Evolutionary conservation across 371 early-diverging fungal genomes (phyloP), one percentile per base, ranked within the genome.

Genomic region (Mucor piriformis): DNA sequence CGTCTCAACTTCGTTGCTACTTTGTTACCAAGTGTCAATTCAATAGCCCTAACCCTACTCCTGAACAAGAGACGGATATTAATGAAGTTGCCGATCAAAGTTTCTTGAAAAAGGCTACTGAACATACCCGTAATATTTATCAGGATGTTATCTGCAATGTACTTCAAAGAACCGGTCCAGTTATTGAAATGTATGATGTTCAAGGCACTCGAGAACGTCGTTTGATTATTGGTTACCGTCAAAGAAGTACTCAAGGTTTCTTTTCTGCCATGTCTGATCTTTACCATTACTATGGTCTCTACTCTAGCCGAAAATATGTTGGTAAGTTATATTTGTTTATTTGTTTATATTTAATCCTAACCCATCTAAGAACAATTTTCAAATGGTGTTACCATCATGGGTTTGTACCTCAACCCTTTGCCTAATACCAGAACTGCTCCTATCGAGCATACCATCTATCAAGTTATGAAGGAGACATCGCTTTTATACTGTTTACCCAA

Each of bases 211-310:
- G 95, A 34, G 95, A 94, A 69, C 92, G 92, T 75, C 90, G 97
- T 54, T 74, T 98, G 40, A 90, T 98, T 54, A 93, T 98, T 66
- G 98, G 93, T 56, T 83, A 83, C 65, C 83, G 86, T 49, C 97
- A 97, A 73, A 82, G 90, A 67, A 94, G 91, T 72, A 97, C 98
- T 6, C 90, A 90, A 71, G 82, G 85, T 42, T 95, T 96, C 83
- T 93, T 96, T 72, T 91, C 96, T 13, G 97, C 97, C 64, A 84
- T 98, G 82, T 95, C 95, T 33, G 98, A 98, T 78, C 80, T 98
- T 65, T 98, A 97, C 84, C 98, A 98, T 79, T 98, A 92, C 85
- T 97, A 98, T 82, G 89, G 89, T 62, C 75, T 98, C 63, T 97
- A 90, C 79, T 94, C 97, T 51, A 91, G 95, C 60, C 85, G 98